Evolutionary conservation across 305 asterid species (phyloP), one percentile per base, ranked within the genome.

Genomic region (Withania somnifera): DNA sequence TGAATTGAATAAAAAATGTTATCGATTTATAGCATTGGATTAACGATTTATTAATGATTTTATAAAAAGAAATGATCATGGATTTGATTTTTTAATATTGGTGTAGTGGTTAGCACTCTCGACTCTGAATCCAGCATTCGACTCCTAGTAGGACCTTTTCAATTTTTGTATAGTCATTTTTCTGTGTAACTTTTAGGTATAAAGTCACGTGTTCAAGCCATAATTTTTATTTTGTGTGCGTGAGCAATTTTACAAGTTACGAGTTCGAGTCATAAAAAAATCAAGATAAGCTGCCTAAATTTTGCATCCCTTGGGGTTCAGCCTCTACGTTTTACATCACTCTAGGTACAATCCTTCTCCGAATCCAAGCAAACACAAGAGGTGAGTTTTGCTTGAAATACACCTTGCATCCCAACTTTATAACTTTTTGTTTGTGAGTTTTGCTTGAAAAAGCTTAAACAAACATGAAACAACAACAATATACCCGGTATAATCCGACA

Each of bases 91-190:
- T n/a, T n/a, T n/a, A n/a, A n/a, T n/a, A n/a, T n/a, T 94, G 98
- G 98, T 96, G 98, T 94, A 94, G 98, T 94, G 98, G 98, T 96
- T 94, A 96, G 98, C 97, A 96, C 98, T 93, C 90, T 92, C 97
- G 98, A 94, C 97, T 94, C 93, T 94, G 97, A 95, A 94, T 91
- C 97, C 99, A 94, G 94, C 93, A 95, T 96, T 96, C 97, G 97
- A 94, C 95, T 94, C 98, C 97, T 93, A 95, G 98, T 96, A 87
- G 97, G 98, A 96, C 98, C 98, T 94, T 1, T 3, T 3, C 3
- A 30, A 3, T 6, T 38, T 50, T 4, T 5, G 4, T 32, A 32
- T 32, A 51, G 3, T 17, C 56, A 51, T 20, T 51, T 56, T 56
- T 56, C 13, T 56, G 30, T 10, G 66, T 2, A 10, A 15, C 52